Base-by-base conservation (phyloP, 139 green algal species). In the Coccomyxa sp. region DNA sequence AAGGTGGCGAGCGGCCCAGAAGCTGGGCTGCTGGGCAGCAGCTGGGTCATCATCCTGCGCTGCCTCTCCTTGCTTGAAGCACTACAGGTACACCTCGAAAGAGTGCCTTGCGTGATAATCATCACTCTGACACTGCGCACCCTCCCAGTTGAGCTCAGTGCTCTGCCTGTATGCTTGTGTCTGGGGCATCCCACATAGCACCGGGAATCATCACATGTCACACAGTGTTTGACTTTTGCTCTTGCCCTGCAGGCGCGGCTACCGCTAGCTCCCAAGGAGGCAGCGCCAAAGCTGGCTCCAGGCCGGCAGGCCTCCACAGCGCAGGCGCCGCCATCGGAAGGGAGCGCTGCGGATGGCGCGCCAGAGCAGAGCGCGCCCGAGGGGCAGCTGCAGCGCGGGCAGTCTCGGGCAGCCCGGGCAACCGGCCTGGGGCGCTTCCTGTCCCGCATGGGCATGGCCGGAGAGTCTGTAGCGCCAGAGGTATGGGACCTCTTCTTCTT, bases 1-100 rank as follows among this genome's bases (percentile, higher is more conserved):
- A 71, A 70, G 12, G 70, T 94, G 31, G 89, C 86, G 4, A 79
- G 40, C 14, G 86, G 86, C 27, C 82, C 87, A 8, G 87, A 91
- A 44, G 92, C 90, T 0, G 87, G 89, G 3, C 69, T 91, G 74
- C 79, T 97, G 35, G 93, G 93, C 74, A 87, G 78, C 44, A 84
- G 80, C 73, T 97, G 93, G 93, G 76, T 92, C 2, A 76, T 91
- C 18, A 75, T 97, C 0, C 86, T 97, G 73, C 85, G 92, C 36
- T 81, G 84, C 31, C 78, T 95, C 4, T 92, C 87, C 44, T 84
- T 84, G n/a, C 86, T 97, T 37, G 88, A 95, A 76, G 82, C 76
- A 6, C 81, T 97, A 34, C 79, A 88, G 64, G 82, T 84, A 29
- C 70, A 8, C 50, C 70, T 39, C 50, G 79, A 35, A 38, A 10